Conservation (phyloP, 2,329 filamentous ascomycete species). For the Torrubiella hemipterigena region DNA sequence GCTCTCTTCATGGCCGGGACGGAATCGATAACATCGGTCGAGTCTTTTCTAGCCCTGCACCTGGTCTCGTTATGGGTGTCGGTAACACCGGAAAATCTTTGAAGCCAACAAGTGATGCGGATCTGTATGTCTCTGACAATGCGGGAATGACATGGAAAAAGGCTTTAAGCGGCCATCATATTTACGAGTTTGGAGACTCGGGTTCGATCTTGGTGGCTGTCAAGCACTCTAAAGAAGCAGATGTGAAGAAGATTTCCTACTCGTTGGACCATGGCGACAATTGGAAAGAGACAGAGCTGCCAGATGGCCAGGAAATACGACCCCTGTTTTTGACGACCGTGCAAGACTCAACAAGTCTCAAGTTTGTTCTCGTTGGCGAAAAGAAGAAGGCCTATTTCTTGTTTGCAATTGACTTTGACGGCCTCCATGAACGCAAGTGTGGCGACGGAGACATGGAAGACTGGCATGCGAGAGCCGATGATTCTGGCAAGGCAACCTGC, state of each 20-base stretch:
- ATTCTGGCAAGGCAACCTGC: conserved; percentile 71
- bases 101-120: conserved; percentile 57
- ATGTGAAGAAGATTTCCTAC: conserved; percentile 50
- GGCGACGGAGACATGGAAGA: conserved; percentile 67
- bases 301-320: conserved; percentile 52
- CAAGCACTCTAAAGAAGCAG: conserved; percentile 55
- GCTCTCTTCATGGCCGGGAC: no score
- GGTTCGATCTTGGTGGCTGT: conserved; percentile 82
- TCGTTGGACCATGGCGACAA: conserved; percentile 82
- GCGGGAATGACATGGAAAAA: conserved; percentile 77
- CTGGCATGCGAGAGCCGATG: conserved; percentile 76
- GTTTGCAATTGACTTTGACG: conserved; percentile 73
- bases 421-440: conserved; percentile 70
- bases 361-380: conserved; percentile 68
- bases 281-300: conserved; percentile 64
- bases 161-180: conserved; percentile 69
- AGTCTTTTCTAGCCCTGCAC: conserved; percentile 87
- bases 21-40: conserved; percentile 72
- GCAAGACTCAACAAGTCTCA: conserved; percentile 83
- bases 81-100: conserved; percentile 78
- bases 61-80: conserved; percentile 85
- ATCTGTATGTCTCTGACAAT: conserved; percentile 82
- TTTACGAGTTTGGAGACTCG: conserved; percentile 92
- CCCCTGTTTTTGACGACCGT: conserved; percentile 74
- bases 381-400: conserved; percentile 45